phyloP scores from a whole-genome alignment of 495 filamentous ascomycete genomes.

The Hypoxylon cercidicola region DNA sequence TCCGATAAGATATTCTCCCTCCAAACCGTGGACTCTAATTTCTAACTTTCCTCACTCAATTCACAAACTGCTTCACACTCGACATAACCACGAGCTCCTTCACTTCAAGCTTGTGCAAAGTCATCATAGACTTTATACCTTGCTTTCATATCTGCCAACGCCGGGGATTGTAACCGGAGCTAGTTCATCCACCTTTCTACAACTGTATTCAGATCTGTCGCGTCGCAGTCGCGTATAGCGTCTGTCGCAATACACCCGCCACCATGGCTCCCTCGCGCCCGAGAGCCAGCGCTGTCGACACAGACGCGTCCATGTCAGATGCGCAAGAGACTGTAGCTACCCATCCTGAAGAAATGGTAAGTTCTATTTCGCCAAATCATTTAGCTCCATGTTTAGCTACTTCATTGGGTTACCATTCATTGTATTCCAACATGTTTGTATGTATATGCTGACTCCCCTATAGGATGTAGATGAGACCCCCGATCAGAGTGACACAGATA shows the following conservation, averaged over 20 bases:
- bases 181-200: slow-evolving; percentile 16
- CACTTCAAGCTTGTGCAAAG: slow-evolving; percentile 7
- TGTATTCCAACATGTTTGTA: slow-evolving; percentile 12
- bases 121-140: not conserved
- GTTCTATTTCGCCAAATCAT: slow-evolving; percentile 26
- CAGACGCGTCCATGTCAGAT: slow-evolving; percentile 69
- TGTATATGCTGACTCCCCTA: slow-evolving; percentile 34
- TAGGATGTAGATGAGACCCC: slow-evolving; percentile 82
- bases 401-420: slow-evolving; percentile 3
- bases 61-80: slow-evolving; percentile 17
- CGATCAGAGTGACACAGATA: slow-evolving; percentile 91
- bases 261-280: slow-evolving; percentile 70
- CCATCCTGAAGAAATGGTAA: slow-evolving; percentile 59
- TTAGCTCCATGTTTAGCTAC: not conserved
- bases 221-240: slow-evolving; percentile 53
- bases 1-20: slow-evolving; percentile 19
- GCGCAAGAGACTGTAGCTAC: slow-evolving; percentile 60
- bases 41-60: slow-evolving; percentile 11
- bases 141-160: not conserved
- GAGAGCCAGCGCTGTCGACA: slow-evolving; percentile 59
- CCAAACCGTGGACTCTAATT: not conserved
- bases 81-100: slow-evolving; percentile 7
- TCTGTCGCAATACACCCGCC: slow-evolving; percentile 33
- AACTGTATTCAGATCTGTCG: slow-evolving; percentile 32
- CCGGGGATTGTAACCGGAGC: not conserved